phyloP scores from a whole-genome alignment of 106 monocot species.

The Allium cepa region DNA sequence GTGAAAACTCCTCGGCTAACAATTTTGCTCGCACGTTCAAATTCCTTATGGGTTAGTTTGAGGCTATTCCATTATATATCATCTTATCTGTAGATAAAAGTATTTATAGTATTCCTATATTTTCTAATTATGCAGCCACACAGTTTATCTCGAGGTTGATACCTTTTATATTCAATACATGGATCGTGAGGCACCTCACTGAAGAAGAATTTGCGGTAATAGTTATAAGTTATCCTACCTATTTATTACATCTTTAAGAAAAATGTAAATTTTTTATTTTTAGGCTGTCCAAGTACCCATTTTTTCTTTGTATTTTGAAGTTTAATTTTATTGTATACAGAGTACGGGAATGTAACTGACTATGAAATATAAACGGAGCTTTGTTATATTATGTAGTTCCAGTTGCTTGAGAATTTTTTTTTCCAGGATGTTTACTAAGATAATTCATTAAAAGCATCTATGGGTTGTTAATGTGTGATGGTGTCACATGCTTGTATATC shows the following conservation, averaged over 20 bases:
- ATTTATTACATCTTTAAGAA: not conserved
- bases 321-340: too few relatives aligned
- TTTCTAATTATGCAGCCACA: conserved; percentile 34
- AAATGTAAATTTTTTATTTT: too few relatives aligned
- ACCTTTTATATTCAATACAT: conserved; percentile 76
- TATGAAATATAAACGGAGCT: too few relatives aligned
- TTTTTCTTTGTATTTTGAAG: too few relatives aligned
- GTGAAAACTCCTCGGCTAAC: not conserved
- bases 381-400: too few relatives aligned
- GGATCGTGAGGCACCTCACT: conserved; percentile 73
- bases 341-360: too few relatives aligned
- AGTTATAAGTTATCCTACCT: not conserved
- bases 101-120: not conserved
- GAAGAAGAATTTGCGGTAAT: conserved; percentile 61
- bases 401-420: too few relatives aligned
- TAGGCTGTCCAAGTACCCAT: too few relatives aligned
- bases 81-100: not conserved
- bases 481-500: too few relatives aligned
- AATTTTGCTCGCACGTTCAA: conserved; percentile 40
- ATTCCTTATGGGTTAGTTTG: conserved; percentile 40
- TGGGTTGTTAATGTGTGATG: not conserved
- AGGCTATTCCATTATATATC: not conserved
- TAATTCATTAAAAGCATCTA: too few relatives aligned
- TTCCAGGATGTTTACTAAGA: too few relatives aligned
- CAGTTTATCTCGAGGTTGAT: conserved; percentile 80